phyloP scores from a whole-genome alignment of 768 basidiomycete species.

The Termitomyces sp. region DNA sequence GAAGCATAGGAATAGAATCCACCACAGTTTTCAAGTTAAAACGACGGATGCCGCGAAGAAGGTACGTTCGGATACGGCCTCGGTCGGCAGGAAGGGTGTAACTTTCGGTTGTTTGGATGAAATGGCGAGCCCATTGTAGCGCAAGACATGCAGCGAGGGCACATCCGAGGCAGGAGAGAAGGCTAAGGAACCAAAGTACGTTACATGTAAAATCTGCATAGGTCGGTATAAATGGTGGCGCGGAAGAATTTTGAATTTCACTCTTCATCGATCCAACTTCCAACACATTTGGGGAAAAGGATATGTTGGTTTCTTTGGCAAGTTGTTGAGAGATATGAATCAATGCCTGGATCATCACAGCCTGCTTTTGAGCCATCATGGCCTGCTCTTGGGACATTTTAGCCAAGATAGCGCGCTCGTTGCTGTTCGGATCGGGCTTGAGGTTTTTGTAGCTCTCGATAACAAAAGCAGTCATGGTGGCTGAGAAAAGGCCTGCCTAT shows the following conservation, averaged over 20 bases:
- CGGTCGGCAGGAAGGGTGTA: constrained; percentile 4
- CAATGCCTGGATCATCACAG: neutral
- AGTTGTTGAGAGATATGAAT: neutral
- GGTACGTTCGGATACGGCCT: constrained; percentile 9
- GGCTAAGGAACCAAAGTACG: constrained; percentile 24
- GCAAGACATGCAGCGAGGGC: constrained; percentile 26
- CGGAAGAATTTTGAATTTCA: neutral
- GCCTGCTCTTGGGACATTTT: neutral
- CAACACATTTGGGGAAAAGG: neutral
- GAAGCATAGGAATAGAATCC: neutral
- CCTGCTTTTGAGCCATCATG: neutral
- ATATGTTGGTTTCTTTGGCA: neutral
- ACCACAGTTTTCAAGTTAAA: neutral
- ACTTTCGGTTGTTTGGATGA: constrained; percentile 5
- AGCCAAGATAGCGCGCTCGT: neutral
- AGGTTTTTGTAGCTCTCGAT: constrained; percentile 22
- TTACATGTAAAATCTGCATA: constrained; percentile 19
- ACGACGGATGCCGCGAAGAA: neutral
- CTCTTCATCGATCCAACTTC: neutral
- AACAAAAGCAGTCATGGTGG: constrained; percentile 23
- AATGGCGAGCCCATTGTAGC: constrained; percentile 15
- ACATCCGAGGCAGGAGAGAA: constrained; percentile 23
- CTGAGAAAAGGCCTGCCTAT: constrained; percentile 24
- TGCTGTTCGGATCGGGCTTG: constrained; percentile 8
- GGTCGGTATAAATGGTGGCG: constrained; percentile 10